A percentile compares a stretch with the other conserved stretches of the same genome.
Evolutionary conservation across 768 basidiomycete species (phyloP).

Genomic region (Suillus plorans): DNA sequence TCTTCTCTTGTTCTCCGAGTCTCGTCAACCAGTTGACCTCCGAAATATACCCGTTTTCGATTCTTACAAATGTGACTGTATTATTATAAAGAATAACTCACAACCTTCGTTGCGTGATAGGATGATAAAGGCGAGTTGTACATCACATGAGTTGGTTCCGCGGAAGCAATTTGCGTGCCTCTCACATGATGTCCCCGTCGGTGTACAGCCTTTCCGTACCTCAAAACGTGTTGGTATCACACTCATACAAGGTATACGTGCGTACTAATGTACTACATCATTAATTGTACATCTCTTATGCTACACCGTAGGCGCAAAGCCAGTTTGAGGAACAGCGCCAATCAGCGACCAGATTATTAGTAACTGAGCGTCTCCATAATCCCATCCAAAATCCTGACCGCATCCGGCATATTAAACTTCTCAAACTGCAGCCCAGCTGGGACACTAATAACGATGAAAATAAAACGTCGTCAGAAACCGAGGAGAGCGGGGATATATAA

Average conservation of each 20-base stretch:
- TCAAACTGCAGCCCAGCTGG: slow-evolving; percentile 85
- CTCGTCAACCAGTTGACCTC: too few species aligned
- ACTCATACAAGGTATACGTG: background rate
- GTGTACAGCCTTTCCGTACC: background rate
- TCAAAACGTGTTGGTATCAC: background rate
- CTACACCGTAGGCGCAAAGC: background rate
- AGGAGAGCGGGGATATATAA: slow-evolving; percentile 4
- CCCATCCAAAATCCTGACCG: slow-evolving; percentile 79
- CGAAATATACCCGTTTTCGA: too few species aligned
- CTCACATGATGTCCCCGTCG: too few species aligned
- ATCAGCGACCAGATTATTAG: slow-evolving; percentile 27
- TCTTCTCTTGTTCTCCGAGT: too few species aligned
- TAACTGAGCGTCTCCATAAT: slow-evolving; percentile 81
- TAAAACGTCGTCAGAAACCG: slow-evolving; percentile 1
- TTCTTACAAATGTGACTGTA: too few species aligned
- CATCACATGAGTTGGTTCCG: too few species aligned
- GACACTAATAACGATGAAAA: slow-evolving; percentile 52
- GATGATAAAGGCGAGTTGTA: too few species aligned
- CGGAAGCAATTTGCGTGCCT: too few species aligned
- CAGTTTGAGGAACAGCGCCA: background rate
- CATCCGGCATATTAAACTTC: slow-evolving; percentile 90
- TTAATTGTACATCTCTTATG: background rate
- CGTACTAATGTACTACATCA: slow-evolving; percentile 2
- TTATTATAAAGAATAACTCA: too few species aligned
- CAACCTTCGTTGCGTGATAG: too few species aligned